These are phyloP conservation scores for Phaeosphaeria sp. DNA, from an alignment of 2,329 filamentous ascomycete species.

Conservation along the genomic window DNA sequence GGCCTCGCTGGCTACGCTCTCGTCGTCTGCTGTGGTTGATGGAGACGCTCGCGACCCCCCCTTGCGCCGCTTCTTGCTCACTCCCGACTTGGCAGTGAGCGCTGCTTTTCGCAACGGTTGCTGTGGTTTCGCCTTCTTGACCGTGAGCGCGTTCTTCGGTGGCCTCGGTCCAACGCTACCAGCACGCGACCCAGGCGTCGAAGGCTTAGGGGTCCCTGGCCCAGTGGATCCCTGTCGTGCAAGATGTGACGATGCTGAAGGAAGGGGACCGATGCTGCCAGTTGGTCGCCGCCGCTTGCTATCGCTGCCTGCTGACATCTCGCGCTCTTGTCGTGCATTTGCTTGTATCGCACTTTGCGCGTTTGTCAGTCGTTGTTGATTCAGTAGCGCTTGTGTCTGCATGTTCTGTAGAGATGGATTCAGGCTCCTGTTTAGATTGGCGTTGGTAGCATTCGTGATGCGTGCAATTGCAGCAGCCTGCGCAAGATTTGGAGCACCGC, in stretches of 20 bases:
- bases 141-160: slow-evolving; percentile 54
- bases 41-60: slow-evolving; percentile 48
- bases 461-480: slow-evolving; percentile 56
- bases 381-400: slow-evolving; percentile 46
- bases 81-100: slow-evolving; percentile 42
- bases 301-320: slow-evolving; percentile 61
- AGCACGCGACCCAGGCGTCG: slow-evolving; percentile 62
- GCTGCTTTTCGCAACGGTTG: slow-evolving; percentile 51
- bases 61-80: slow-evolving; percentile 48
- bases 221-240: slow-evolving; percentile 66
- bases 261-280: slow-evolving; percentile 59
- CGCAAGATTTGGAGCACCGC: slow-evolving; percentile 60
- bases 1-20: slow-evolving; percentile 58
- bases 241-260: slow-evolving; percentile 61
- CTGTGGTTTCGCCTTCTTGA: slow-evolving; percentile 64
- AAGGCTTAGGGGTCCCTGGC: slow-evolving; percentile 67
- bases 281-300: slow-evolving; percentile 66
- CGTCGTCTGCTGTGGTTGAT: slow-evolving; percentile 57
- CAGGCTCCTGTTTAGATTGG: slow-evolving; percentile 36
- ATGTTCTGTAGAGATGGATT: slow-evolving; percentile 44
- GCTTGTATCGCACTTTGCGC: slow-evolving; percentile 41
- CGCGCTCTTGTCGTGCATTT: slow-evolving; percentile 53
- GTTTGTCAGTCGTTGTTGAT: slow-evolving; percentile 45
- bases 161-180: slow-evolving; percentile 63
- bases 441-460: slow-evolving; percentile 44